Base-by-base conservation (phyloP, 2,329 filamentous ascomycete species). In the Fusarium pilosicola region DNA sequence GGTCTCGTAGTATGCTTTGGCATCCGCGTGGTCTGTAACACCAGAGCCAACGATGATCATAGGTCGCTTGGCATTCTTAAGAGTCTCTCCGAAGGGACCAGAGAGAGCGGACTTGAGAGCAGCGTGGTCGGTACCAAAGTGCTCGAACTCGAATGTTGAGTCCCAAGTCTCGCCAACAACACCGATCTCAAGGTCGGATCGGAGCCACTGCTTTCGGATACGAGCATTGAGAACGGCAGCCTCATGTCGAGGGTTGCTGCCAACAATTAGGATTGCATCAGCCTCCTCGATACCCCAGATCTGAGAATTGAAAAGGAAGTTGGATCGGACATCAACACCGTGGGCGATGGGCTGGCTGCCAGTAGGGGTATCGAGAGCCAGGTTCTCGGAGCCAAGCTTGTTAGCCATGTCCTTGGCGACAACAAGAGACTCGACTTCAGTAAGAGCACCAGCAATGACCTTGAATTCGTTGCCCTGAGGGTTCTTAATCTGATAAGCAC, bases 321-420 rank as follows among this genome's bases (percentile, higher is more conserved):
- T 99, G 67, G 95, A 94, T 74, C 96, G 94, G 67, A 98, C 89
- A 79, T 99, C 96, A 71, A 98, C 86, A 83, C 96, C 96, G 84
- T 99, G 96, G 41, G 96, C 93, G 71, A 98, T 86, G 20, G 96
- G 96, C 74, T 92, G 87, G 83, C 89, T 92, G 72, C 96, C 96
- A 64, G 91, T 90, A 44, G 95, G 94, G 81, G 95, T 95, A 82
- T 99, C 96, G 49, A 98, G 90, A 71, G 95, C 94, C 70, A 99
- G 88, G 83, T 98, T 99, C 77, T 99, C 96, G 7, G 96, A 98
- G 71, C 95, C 95, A 73, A 99, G 93, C 85, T 92, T 96, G 88
- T 99, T 99, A 78, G 95, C 94, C 74, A 99, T 88, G 79, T 99
- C 96, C 88, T 99, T 99, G 87, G 97, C 94, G 62, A 96, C 96